Base-by-base conservation (phyloP, 2,329 filamentous ascomycete species). In the Zarea fungicola region DNA sequence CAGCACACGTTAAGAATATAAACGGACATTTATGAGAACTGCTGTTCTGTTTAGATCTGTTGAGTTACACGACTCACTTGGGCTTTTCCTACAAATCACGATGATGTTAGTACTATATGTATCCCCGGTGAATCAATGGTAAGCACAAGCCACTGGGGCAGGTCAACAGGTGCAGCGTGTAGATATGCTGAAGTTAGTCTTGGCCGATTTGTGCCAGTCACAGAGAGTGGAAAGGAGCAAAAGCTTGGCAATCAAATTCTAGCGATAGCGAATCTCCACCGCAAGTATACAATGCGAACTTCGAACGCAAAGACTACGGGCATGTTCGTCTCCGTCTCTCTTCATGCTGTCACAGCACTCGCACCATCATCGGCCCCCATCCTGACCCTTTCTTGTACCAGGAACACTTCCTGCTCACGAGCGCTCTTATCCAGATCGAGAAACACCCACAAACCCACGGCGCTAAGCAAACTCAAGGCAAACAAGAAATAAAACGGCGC, bases 401-500 rank as follows among this genome's bases (percentile, higher is more conserved):
- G 62, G 53, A 81, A 84, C 26, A 55, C 65, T 53, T 75, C 76
- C 60, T 85, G 81, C 60, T 84, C 81, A 19, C 64, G 59, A 18
- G 77, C 67, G 59, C 78, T 82, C 71, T 81, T 80, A 52, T 80
- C 73, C 51, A 84, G 57, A 64, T 85, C 80, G 3, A 84, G 69
- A 35, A 79, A 80, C 8, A 74, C 63, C 52, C 74, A 71, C 54
- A 84, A 64, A 2, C 78, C 68, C 8, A 63, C 55, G 35, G 78
- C 77, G 58, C 79, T 83, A 16, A 75, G 65, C 39, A 81, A 42
- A 53, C 76, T 82, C 52, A 84, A 58, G 1, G 67, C 79, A 53
- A 83, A 81, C 16, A 86, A 58, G 50, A 86, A 86, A 56, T 84
- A 85, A 52, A 86, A 87, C 0, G 83, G 82, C 7, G 75, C 76